Evolutionary conservation across 331 rosid genomes (phyloP), one percentile per base, ranked within the genome.

Genomic region (Arachis monticola): DNA sequence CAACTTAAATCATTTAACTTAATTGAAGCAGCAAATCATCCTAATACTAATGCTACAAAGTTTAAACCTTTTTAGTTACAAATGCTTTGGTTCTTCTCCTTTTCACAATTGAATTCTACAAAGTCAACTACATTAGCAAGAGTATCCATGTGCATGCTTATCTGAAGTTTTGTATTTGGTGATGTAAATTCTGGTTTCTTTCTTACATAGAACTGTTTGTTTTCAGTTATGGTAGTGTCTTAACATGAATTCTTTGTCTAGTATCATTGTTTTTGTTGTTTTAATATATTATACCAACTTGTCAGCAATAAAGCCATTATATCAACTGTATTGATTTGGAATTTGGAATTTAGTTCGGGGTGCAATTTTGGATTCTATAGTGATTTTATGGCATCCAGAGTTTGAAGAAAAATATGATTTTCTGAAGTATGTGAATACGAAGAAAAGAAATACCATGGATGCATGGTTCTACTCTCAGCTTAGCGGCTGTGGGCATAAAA

Each of bases 41-140:
- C 55, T 3, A 27, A 27, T 27, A 27, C 30, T 27, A 27, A 27
- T 27, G 30, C 30, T 27, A 27, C 30, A 27, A 27, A 27, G 30
- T 27, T 27, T 27, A 11, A 60, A 48, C 30, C 45, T 10, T 72
- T 31, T 1, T 5, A 44, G 47, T 57, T 57, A 9, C 9, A 38
- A 62, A 6, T 38, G 35, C 27, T 38, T 38, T 62, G 48, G 40
- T 60, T 60, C 17, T 3, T n/a, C 40, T 60, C 9, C 60, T 30
- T 73, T 46, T 60, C 38, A 41, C n/a, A 50, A 32, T 60, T 73
- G 77, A 41, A 61, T 61, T 61, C 14, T 73, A 40, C 11, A 42
- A 55, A 41, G 35, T 70, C 75, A 71, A 57, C 56, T 56, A 56
- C 45, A 64, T 10, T 38, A 71, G 53, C 35, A 22, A 53, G 71